phyloP scores from a whole-genome alignment of 2,329 filamentous ascomycete species.

The Talaromyces sp. region DNA sequence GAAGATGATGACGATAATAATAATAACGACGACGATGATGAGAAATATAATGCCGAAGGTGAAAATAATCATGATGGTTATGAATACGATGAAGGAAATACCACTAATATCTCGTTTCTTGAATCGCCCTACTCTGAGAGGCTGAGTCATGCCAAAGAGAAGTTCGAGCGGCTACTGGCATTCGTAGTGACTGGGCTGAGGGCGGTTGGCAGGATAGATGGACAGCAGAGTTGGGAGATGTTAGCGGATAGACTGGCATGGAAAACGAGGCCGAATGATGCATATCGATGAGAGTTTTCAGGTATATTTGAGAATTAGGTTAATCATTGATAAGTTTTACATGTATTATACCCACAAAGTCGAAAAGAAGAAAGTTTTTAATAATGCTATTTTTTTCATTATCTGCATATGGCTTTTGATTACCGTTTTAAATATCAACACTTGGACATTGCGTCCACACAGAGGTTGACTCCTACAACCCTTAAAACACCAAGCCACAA shows the following conservation, averaged over 20 bases:
- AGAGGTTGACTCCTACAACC: no score
- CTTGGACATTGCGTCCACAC: no score
- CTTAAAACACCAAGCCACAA: neutral
- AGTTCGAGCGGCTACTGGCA: constrained; percentile 61
- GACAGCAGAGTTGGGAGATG: constrained; percentile 70
- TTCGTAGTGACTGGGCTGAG: constrained; percentile 71
- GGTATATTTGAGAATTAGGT: neutral
- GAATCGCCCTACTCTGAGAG: constrained; percentile 46
- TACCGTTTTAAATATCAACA: neutral
- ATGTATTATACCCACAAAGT: neutral
- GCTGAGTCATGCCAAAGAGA: constrained; percentile 53
- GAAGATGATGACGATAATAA: constrained; percentile 1
- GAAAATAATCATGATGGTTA: constrained; percentile 22
- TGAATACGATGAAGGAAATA: constrained; percentile 38
- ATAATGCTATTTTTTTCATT: neutral
- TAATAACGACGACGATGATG: constrained; percentile 19
- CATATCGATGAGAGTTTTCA: neutral
- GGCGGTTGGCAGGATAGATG: constrained; percentile 68
- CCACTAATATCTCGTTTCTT: constrained; percentile 31
- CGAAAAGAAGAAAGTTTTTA: neutral
- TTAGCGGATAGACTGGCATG: constrained; percentile 72
- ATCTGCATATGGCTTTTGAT: neutral
- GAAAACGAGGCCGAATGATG: constrained; percentile 16
- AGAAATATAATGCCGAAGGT: constrained; percentile 15
- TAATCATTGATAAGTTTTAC: neutral